Percentiles rank a stretch among this genome's conserved stretches.
phyloP scores from a whole-genome alignment of 768 basidiomycete species.

The Rhodotorula taiwanensis region DNA sequence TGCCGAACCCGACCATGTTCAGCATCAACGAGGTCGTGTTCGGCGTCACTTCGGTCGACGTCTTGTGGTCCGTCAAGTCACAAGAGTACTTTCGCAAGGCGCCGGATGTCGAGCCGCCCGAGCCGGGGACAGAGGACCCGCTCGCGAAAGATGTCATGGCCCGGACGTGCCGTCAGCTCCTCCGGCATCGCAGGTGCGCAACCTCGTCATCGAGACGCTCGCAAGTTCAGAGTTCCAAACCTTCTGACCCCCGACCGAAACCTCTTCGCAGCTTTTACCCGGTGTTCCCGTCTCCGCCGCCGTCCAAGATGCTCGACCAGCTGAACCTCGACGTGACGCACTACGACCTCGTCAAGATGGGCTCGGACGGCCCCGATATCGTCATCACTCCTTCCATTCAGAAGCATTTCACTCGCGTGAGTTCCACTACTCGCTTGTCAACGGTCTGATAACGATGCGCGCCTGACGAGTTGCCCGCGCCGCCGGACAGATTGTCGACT shows the following conservation, averaged over 20 bases:
- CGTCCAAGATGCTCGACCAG: slow-evolving; percentile 53
- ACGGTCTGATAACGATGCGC: neutral
- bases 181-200: slow-evolving; percentile 74
- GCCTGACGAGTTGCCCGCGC: no score
- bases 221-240: no score
- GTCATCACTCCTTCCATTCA: slow-evolving; percentile 79
- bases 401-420: slow-evolving; percentile 72
- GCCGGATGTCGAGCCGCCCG: slow-evolving; percentile 48
- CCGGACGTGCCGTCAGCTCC: slow-evolving; percentile 65
- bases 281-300: slow-evolving; percentile 75
- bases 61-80: slow-evolving; percentile 77
- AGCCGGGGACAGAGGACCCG: slow-evolving; percentile 35
- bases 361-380: slow-evolving; percentile 56
- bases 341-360: slow-evolving; percentile 51
- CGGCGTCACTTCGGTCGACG: slow-evolving; percentile 74
- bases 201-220: no score
- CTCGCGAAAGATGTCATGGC: slow-evolving; percentile 62
- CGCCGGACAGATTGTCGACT: slow-evolving; percentile 60
- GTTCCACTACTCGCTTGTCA: neutral
- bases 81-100: slow-evolving; percentile 58
- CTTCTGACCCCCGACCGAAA: no score
- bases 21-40: slow-evolving; percentile 76
- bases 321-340: slow-evolving; percentile 86
- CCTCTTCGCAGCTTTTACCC: slow-evolving; percentile 84
- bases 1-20: slow-evolving; percentile 83